These are phyloP conservation scores for Micractinium sp. DNA, from an alignment of 139 green algal genomes.

Conservation along the genomic window DNA sequence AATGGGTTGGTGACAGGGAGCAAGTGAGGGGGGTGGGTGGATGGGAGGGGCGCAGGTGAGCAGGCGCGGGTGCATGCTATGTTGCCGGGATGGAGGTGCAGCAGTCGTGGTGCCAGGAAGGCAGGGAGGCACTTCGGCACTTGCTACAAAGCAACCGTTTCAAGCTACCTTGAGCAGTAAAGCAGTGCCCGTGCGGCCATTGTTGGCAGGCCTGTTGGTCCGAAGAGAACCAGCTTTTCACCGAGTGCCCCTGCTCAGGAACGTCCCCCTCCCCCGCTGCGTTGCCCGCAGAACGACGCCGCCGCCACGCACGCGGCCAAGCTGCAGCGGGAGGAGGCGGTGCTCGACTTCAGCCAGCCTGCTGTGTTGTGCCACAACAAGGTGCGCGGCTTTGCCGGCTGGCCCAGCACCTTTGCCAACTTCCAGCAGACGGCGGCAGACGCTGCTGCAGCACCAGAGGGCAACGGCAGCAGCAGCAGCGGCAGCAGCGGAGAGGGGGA, in stretches of 20 bases:
- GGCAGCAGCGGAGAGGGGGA: background rate
- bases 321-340: constrained; percentile 75
- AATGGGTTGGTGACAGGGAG: background rate
- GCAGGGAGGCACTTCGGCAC: too few relatives aligned
- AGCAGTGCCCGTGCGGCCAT: background rate
- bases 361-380: constrained; percentile 83
- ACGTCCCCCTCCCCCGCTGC: background rate
- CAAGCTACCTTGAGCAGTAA: too few relatives aligned
- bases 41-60: background rate
- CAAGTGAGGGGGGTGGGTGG: too few relatives aligned
- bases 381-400: constrained; percentile 83
- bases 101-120: too few relatives aligned
- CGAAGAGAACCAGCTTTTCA: too few relatives aligned
- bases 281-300: constrained; percentile 63
- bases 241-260: too few relatives aligned
- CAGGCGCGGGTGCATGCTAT: background rate
- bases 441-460: background rate
- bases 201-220: background rate
- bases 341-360: constrained; percentile 72
- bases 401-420: constrained; percentile 74
- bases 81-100: background rate
- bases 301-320: constrained; percentile 83
- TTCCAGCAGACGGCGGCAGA: constrained; percentile 52
- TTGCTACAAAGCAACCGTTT: too few relatives aligned
- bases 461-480: background rate